Evolutionary conservation across 352 stramenopile species (phyloP).

Genomic region (Phytophthora boehmeriae): DNA sequence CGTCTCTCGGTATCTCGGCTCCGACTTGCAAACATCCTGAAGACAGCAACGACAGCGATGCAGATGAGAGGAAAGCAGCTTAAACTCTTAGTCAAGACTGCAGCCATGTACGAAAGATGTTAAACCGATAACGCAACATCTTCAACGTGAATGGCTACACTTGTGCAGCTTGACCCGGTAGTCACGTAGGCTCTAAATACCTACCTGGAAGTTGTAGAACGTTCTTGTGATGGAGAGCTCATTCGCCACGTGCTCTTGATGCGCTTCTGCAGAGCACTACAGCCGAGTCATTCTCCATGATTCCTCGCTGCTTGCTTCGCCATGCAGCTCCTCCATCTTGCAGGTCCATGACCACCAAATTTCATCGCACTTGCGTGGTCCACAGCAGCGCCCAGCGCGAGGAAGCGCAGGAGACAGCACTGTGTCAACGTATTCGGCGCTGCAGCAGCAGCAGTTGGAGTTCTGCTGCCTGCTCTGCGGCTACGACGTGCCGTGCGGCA

Average conservation of each 20-base stretch:
- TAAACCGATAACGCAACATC: no score
- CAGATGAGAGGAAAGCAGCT: no score
- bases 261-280: not conserved
- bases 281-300: slow-evolving; percentile 1
- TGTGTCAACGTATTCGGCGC: slow-evolving; percentile 35
- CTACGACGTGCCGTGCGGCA: slow-evolving; percentile 62
- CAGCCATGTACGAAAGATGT: no score
- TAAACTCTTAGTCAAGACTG: no score
- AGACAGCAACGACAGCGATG: no score
- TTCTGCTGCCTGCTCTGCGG: slow-evolving; percentile 77
- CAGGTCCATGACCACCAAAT: slow-evolving; percentile 13
- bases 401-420: slow-evolving; percentile 2
- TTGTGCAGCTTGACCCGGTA: no score
- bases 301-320: slow-evolving; percentile 13
- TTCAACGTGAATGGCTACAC: no score
- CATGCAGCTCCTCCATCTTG: not conserved
- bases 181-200: no score
- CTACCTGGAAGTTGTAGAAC: not conserved
- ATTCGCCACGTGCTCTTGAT: slow-evolving; percentile 5
- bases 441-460: slow-evolving; percentile 60
- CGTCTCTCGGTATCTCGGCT: no score
- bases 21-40: no score
- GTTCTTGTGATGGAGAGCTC: slow-evolving; percentile 2
- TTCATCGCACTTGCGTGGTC: not conserved
- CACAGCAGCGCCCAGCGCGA: slow-evolving; percentile 1